A percentile compares a stretch with the other conserved stretches of the same genome.
Conservation (phyloP, 805 yeast species). For the Kuraishia cidri region DNA sequence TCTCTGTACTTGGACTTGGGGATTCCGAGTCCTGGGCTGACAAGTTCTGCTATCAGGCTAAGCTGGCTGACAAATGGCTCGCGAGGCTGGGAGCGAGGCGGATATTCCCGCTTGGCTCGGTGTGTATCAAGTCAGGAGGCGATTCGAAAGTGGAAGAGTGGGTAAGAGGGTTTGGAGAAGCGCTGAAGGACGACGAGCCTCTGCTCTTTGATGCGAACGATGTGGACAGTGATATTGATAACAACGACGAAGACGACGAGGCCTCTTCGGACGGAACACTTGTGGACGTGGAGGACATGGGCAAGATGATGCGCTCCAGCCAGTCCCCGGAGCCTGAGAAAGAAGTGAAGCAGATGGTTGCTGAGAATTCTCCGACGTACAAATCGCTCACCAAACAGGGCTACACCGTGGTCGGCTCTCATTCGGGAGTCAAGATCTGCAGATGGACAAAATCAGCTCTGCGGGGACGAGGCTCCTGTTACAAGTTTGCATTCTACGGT, state of each 20-base stretch:
- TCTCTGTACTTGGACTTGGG: slow-evolving; percentile 81
- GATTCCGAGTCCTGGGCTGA: slow-evolving; percentile 81
- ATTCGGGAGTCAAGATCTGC: slow-evolving; percentile 91
- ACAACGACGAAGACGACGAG: slow-evolving; percentile 10
- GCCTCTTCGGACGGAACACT: slow-evolving; percentile 28
- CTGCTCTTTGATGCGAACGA: slow-evolving; percentile 45
- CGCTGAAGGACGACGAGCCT: slow-evolving; percentile 66
- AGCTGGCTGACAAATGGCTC: slow-evolving; percentile 60
- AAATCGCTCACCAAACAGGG: slow-evolving; percentile 89
- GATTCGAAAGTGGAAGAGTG: slow-evolving; percentile 56
- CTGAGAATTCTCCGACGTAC: slow-evolving; percentile 80
- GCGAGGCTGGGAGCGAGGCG: slow-evolving; percentile 84
- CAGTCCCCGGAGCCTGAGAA: slow-evolving; percentile 8
- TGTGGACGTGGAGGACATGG: slow-evolving; percentile 88
- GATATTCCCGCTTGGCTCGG: slow-evolving; percentile 73
- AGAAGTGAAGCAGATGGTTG: slow-evolving; percentile 74
- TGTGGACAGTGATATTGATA: slow-evolving; percentile 8
- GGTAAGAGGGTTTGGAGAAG: slow-evolving; percentile 49
- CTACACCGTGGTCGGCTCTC: slow-evolving; percentile 86
- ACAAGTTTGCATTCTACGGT: slow-evolving; percentile 88
- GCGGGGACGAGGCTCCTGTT: slow-evolving; percentile 91
- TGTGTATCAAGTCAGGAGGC: slow-evolving; percentile 70
- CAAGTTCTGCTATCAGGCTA: slow-evolving; percentile 83
- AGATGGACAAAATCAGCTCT: slow-evolving; percentile 95
- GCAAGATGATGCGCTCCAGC: slow-evolving; percentile 34